Base-by-base conservation (phyloP, 169 alveolate species). In the Plasmodium vinckei region DNA sequence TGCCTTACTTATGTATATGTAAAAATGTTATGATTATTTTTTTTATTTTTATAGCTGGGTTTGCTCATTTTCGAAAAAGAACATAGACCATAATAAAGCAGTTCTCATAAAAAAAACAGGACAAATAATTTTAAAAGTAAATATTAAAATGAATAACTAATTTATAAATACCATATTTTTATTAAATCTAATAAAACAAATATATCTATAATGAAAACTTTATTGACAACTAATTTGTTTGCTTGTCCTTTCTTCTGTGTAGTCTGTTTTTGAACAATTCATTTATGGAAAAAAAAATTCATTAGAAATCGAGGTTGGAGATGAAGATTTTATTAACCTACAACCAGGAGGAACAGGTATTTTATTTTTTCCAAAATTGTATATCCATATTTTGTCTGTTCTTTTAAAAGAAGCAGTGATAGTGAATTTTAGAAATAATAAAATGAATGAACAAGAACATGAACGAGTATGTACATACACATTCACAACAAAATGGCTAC, bases 61-160 rank as follows among this genome's bases (percentile, higher is more conserved):
- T 15, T 91, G 96, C 54, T 94, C 97, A 9, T 88, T 92, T 39
- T 92, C 96, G 5, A 91, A 92, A 57, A 86, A 89, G 57, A 94
- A 94, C 5, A 92, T 94, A 56, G 88, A 86, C 44, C 95, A 94
- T 57, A 87, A 94, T 73, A 68, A 49, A 61, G 95, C 93, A 9
- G 47, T 73, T 21, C 92, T 92, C 27, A 73, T 87, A 60, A 93
- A 87, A 72, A 70, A 72, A 67, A 93, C 95, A 12, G 97, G 97
- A 2, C 72, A 89, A 63, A 27, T 94, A 25, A 87, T 92, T 51
- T 61, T 92, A 68, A 89, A 82, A 42, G 92, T 82, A 69, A 64
- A 68, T 70, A 89, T 73, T 6, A 79, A 68, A 25, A 17, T 51
- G 3, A 5, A 15, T 51, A 21, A 4, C 6, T 33, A 33, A 1